Evolutionary conservation across 345 rosid genomes (phyloP), one percentile per base, ranked within the genome.

Genomic region (Hibiscus syriacus): DNA sequence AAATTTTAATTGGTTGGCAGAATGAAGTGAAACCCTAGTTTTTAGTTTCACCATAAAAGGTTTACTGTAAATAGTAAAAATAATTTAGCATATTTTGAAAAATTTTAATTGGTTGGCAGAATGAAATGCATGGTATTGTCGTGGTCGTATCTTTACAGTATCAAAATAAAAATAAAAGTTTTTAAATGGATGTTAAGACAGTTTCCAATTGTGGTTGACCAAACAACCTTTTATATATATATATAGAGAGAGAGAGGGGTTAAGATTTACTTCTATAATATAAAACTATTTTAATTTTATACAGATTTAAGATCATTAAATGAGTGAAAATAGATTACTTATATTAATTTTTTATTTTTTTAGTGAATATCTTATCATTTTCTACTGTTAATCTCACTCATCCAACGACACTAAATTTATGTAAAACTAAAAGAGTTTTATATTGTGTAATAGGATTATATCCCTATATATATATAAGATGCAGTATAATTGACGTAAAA

Each of bases 131-230:
- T 20, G 55, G 53, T 4, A 19, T 16, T 45, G 23, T 45, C 22
- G 26, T 30, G 58, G 19, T 20, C 2, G 25, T 66, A 6, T 10
- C 36, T 0, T 16, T 45, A 8, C 13, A 14, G 29, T 46, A 48
- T 7, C 13, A 63, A 12, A 45, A 43, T 43, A 43, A 63, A 64
- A 48, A 25, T 23, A 17, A 25, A 20, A 25, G 23, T 6, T 46
- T 0, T 6, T 9, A 46, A 5, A 66, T 12, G 10, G 5, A 12
- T 16, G 14, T 19, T 10, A 46, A 50, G 46, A 66, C 84, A 76
- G 81, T 79, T 80, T 83, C 87, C 87, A 83, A 70, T 68, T 77
- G 81, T 68, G 75, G 81, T 81, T 83, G 85, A 77, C 85, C 74
- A 80, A 73, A 73, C 62, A 62, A 41, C 29, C 30, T 20, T 3